phyloP scores from a whole-genome alignment of 1,284 basidiomycete species.

The Trichosporon sp. region DNA sequence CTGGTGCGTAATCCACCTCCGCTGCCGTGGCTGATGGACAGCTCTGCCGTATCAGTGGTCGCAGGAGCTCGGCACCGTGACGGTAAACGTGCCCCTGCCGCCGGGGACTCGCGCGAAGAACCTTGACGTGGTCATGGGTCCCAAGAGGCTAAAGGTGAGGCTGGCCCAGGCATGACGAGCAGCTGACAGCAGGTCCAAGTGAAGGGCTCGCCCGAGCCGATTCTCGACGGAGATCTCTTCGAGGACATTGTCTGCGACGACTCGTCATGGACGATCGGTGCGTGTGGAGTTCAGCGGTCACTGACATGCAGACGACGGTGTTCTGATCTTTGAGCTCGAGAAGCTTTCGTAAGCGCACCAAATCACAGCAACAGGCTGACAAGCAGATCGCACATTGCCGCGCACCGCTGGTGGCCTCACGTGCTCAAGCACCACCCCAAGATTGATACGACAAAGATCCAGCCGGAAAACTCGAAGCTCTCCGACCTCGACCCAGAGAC shows the following conservation, averaged over 20 bases:
- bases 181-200: constrained; percentile 57
- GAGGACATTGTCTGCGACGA: constrained; percentile 93
- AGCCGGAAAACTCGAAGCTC: constrained; percentile 90
- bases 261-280: constrained; percentile 93
- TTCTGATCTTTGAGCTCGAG: constrained; percentile 46
- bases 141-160: constrained; percentile 63
- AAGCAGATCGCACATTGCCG: constrained; percentile 34
- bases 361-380: neutral
- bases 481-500: constrained; percentile 76
- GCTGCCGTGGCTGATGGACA: constrained; percentile 37
- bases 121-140: constrained; percentile 67
- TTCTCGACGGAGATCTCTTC: constrained; percentile 85
- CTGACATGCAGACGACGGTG: constrained; percentile 30
- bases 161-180: neutral
- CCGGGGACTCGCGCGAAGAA: constrained; percentile 77
- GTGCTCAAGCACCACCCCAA: constrained; percentile 91
- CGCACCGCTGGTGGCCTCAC: constrained; percentile 90
- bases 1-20: constrained; percentile 58
- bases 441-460: constrained; percentile 94
- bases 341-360: constrained; percentile 38
- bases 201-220: constrained; percentile 70
- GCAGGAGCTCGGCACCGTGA: constrained; percentile 82
- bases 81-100: constrained; percentile 75
- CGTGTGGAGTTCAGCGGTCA: constrained; percentile 32
- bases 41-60: constrained; percentile 88